A percentile compares a stretch with the other conserved stretches of the same genome.
Conservation (phyloP, 345 rosid species). For the Nasturtium officinale region DNA sequence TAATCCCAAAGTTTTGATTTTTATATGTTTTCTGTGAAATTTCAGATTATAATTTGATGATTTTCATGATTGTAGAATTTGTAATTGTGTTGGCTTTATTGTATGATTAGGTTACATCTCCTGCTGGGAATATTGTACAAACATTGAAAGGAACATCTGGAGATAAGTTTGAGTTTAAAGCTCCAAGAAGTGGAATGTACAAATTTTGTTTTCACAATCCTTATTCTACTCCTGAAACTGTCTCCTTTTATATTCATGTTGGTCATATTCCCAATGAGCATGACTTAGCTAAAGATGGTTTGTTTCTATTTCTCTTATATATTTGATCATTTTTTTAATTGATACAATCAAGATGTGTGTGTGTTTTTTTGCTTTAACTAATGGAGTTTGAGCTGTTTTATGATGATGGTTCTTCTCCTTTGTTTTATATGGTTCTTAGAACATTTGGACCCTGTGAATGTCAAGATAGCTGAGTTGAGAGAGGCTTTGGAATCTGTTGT, state of each 20-base stretch:
- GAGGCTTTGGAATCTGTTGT: conserved; percentile 93
- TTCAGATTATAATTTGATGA: conserved; percentile 4
- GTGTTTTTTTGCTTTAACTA: neutral
- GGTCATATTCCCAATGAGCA: conserved; percentile 96
- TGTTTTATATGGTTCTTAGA: conserved; percentile 49
- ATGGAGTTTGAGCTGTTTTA: neutral
- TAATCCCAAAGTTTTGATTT: neutral
- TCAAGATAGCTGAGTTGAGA: conserved; percentile 91
- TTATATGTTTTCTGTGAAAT: neutral
- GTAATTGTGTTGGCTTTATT: neutral
- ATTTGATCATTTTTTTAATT: neutral
- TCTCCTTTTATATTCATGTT: conserved; percentile 89
- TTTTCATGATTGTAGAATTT: conserved; percentile 1
- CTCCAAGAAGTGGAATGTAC: conserved; percentile 95
- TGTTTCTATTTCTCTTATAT: conserved; percentile 16
- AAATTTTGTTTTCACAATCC: conserved; percentile 97
- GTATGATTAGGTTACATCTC: conserved; percentile 69
- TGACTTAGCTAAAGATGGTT: conserved; percentile 95
- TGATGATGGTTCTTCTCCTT: neutral
- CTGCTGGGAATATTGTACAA: conserved; percentile 70
- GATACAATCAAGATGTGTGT: neutral
- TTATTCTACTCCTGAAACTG: conserved; percentile 88
- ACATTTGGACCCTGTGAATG: conserved; percentile 91
- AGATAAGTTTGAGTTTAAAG: conserved; percentile 88
- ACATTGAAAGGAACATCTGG: conserved; percentile 87